Percentiles rank a stretch among this genome's conserved stretches.
Conservation (phyloP, 23 red algal species). For the Gracilaria gracilis region DNA sequence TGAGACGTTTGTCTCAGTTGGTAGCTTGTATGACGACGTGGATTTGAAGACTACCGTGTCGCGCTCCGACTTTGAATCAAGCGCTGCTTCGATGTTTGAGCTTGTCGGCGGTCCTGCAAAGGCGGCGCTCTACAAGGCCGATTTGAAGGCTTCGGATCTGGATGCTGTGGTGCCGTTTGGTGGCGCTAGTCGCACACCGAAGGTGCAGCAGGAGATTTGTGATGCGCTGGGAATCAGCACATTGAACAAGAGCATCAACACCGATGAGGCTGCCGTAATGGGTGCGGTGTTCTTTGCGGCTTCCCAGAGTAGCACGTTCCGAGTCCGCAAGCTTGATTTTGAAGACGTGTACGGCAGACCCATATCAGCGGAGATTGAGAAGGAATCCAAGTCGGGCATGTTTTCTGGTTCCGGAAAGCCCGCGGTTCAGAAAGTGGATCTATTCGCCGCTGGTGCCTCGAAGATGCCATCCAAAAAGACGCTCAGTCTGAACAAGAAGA, state of each 20-base stretch:
- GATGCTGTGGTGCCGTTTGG: conserved; percentile 94
- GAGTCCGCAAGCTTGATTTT: conserved; percentile 78
- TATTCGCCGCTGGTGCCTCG: conserved; percentile 38
- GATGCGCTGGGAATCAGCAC: conserved; percentile 23
- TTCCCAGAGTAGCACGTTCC: conserved; percentile 76
- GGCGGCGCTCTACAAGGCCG: conserved; percentile 47
- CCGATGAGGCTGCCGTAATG: conserved; percentile 93
- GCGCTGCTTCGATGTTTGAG: conserved; percentile 48
- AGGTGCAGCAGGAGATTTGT: conserved; percentile 67
- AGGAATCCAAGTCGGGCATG: conserved; percentile 32
- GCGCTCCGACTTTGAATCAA: conserved; percentile 71
- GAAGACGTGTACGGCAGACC: conserved; percentile 65
- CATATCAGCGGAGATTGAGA: conserved; percentile 61
- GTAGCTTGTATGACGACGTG: conserved; percentile 67
- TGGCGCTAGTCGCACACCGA: conserved; percentile 83
- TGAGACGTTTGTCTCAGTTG: conserved; percentile 71
- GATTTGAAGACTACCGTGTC: conserved; percentile 68
- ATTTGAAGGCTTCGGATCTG: conserved; percentile 52
- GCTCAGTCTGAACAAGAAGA: conserved; percentile 65
- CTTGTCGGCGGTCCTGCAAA: conserved; percentile 52
- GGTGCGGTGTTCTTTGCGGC: conserved; percentile 85
- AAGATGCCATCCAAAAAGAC: conserved; percentile 82
- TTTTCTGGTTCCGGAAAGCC: conserved; percentile 39
- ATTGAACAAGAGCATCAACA: conserved; percentile 92
- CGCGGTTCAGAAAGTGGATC: conserved; percentile 38